Evolutionary conservation across 1,284 basidiomycete species (phyloP).

Genomic region (Ustilago bromivora): DNA sequence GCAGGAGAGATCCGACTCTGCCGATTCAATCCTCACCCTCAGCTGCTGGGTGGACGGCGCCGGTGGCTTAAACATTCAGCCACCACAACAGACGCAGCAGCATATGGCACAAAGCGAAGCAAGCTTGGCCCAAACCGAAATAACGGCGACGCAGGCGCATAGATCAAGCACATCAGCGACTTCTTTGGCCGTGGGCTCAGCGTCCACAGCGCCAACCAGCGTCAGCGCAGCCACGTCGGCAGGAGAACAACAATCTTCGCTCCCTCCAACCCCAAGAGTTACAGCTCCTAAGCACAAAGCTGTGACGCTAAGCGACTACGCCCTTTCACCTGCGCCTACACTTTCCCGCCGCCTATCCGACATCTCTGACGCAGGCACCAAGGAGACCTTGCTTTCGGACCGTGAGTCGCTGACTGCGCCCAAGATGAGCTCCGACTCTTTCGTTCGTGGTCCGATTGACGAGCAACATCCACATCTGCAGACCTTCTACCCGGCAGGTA

Average conservation of each 20-base stretch:
- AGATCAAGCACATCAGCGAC: slow-evolving; percentile 6
- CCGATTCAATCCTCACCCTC: background rate
- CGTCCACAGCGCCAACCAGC: slow-evolving; percentile 17
- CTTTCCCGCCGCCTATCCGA: slow-evolving; percentile 16
- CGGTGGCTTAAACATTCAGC: background rate
- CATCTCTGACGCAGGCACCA: slow-evolving; percentile 26
- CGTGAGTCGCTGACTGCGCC: slow-evolving; percentile 17
- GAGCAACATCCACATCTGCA: slow-evolving; percentile 26
- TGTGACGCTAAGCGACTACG: background rate
- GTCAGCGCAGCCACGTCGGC: slow-evolving; percentile 3
- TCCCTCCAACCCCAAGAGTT: background rate
- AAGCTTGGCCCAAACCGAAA: slow-evolving; percentile 5
- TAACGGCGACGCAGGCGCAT: background rate
- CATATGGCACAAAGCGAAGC: background rate
- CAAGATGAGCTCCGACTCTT: slow-evolving; percentile 16
- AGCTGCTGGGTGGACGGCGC: background rate
- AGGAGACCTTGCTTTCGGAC: slow-evolving; percentile 35
- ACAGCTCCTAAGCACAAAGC: background rate
- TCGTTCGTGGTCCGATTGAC: slow-evolving; percentile 12
- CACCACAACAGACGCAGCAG: background rate
- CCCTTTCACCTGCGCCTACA: slow-evolving; percentile 10
- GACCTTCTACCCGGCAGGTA: slow-evolving; percentile 19
- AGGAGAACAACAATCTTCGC: background rate
- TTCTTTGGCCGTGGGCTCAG: background rate
- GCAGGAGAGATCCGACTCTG: slow-evolving; percentile 13